Evolutionary conservation across 2,329 filamentous ascomycete species (phyloP).

Genomic region (Ophiocordyceps camponoti-floridani): DNA sequence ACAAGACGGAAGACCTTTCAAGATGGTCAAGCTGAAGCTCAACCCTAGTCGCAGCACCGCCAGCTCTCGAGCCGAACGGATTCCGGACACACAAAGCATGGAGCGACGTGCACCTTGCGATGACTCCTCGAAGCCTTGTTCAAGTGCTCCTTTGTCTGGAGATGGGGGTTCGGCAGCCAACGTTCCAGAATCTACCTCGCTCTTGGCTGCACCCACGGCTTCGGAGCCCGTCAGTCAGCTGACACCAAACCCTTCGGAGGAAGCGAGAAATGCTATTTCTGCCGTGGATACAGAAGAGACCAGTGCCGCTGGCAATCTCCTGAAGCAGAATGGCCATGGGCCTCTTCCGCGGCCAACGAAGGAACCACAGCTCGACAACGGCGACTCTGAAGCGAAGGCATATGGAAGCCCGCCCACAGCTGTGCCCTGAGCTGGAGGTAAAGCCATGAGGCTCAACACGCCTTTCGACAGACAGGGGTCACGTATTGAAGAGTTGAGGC

Average conservation of each 20-base stretch:
- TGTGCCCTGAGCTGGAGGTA: too few relatives aligned
- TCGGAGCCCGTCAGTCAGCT: neutral
- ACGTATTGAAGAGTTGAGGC: too few relatives aligned
- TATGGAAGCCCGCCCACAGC: too few relatives aligned
- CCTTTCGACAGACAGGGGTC: too few relatives aligned
- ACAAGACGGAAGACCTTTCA: conserved; percentile 33
- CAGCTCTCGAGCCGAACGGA: neutral
- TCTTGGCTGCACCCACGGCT: too few relatives aligned
- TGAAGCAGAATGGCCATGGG: neutral
- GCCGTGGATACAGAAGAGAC: neutral
- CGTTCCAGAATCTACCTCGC: neutral
- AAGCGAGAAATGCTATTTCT: neutral
- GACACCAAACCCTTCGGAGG: neutral
- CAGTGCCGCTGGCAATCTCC: neutral
- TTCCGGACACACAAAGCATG: neutral
- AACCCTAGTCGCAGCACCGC: neutral
- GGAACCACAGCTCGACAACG: neutral
- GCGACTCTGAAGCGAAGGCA: neutral
- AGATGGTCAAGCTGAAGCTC: conserved; percentile 35
- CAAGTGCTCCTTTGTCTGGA: neutral
- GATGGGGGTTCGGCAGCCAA: neutral
- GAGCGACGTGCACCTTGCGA: neutral
- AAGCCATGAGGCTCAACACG: too few relatives aligned
- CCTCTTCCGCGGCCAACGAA: neutral
- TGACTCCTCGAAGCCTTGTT: neutral